A percentile compares a stretch with the other conserved stretches of the same genome.
Evolutionary conservation across 225 moss, liverwort and hornwort genomes (phyloP).

Genomic region (Lunularia cruciata): DNA sequence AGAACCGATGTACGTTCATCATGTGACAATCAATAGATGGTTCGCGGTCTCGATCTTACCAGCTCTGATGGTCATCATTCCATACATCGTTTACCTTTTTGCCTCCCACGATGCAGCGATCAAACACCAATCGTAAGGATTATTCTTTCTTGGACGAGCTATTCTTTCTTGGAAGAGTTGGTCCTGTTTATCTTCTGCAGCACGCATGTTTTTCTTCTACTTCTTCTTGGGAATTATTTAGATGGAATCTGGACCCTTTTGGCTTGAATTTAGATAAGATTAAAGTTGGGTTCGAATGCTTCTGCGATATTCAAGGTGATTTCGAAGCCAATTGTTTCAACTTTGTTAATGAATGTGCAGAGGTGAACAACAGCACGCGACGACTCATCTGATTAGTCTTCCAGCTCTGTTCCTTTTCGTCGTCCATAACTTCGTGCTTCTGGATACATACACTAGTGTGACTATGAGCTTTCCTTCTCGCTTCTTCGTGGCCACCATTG

Average conservation of each 20-base stretch:
- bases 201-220: not conserved
- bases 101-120: slow-evolving; percentile 7
- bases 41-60: slow-evolving; percentile 21
- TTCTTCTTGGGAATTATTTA: not conserved
- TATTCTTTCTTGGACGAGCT: no score
- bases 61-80: slow-evolving; percentile 18
- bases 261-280: no score
- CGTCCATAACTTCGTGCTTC: slow-evolving; percentile 40
- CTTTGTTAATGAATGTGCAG: no score
- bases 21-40: slow-evolving; percentile 19
- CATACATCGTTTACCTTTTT: slow-evolving; percentile 21
- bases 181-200: not conserved
- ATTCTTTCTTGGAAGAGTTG: not conserved
- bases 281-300: no score
- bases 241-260: no score
- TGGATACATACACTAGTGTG: slow-evolving; percentile 31
- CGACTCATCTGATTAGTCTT: slow-evolving; percentile 30
- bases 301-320: no score
- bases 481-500: slow-evolving; percentile 55
- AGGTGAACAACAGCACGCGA: slow-evolving; percentile 35
- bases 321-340: no score
- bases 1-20: not conserved
- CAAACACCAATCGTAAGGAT: slow-evolving; percentile 21
- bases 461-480: slow-evolving; percentile 53
- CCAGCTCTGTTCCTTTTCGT: slow-evolving; percentile 38